Conservation (phyloP, 1,139 yeast genomes). For the Meyerozyma athensensis region DNA sequence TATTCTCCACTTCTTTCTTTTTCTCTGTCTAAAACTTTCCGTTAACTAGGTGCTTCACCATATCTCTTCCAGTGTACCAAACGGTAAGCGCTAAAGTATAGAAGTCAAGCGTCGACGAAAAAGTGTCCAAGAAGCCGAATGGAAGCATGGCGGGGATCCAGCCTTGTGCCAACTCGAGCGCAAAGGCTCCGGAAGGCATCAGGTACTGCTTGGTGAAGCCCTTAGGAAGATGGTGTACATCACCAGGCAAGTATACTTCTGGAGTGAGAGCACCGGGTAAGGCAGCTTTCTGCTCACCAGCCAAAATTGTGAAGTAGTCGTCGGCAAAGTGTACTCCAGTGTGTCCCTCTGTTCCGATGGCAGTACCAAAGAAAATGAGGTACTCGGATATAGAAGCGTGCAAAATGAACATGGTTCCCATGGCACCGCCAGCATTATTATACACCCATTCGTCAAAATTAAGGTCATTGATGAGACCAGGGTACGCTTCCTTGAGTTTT, state of each 20-base stretch:
- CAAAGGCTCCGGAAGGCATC: constrained; percentile 79
- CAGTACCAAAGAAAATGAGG: constrained; percentile 79
- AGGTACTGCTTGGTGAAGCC: constrained; percentile 79
- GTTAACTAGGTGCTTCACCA: constrained; percentile 58
- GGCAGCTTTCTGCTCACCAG: constrained; percentile 76
- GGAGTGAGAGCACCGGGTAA: constrained; percentile 55
- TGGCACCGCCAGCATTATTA: constrained; percentile 98
- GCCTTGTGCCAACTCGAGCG: constrained; percentile 95
- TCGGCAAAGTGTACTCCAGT: constrained; percentile 94
- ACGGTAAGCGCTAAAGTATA: constrained; percentile 64
- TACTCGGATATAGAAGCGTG: constrained; percentile 97
- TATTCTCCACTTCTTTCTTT: not conserved
- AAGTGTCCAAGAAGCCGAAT: constrained; percentile 80
- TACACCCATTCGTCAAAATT: constrained; percentile 85
- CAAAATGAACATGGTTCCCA: constrained; percentile 94
- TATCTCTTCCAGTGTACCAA: constrained; percentile 71
- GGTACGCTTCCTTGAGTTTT: constrained; percentile 56
- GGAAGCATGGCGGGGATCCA: constrained; percentile 99
- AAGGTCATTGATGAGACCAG: constrained; percentile 60
- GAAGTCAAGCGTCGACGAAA: constrained; percentile 77
- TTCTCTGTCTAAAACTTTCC: constrained; percentile 53
- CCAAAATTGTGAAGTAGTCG: constrained; percentile 87
- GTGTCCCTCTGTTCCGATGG: constrained; percentile 91
- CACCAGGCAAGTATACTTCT: constrained; percentile 74
- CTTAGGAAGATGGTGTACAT: constrained; percentile 69